Evolutionary conservation across 495 filamentous ascomycete species (phyloP).

Genomic region (Hypoxylon intermedium): DNA sequence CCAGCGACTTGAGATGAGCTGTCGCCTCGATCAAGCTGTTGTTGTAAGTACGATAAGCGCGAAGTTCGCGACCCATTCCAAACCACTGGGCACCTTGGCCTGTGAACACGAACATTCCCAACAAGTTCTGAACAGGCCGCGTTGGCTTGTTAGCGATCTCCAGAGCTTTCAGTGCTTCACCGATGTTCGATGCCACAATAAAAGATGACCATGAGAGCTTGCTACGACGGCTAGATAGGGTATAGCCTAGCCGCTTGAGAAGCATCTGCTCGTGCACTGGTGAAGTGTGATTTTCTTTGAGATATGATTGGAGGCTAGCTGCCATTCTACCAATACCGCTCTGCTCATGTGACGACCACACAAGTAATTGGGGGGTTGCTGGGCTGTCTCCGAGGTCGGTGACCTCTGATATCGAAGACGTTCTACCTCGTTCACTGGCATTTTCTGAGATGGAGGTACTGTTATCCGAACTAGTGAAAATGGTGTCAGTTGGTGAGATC

Average conservation of each 20-base stretch:
- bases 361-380: slow-evolving; percentile 34
- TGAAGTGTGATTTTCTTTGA: slow-evolving; percentile 19
- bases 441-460: slow-evolving; percentile 27
- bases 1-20: slow-evolving; percentile 33
- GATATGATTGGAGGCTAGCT: slow-evolving; percentile 27
- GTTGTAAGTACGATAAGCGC: slow-evolving; percentile 36
- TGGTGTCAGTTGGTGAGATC: slow-evolving; percentile 15
- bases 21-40: slow-evolving; percentile 38
- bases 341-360: slow-evolving; percentile 42
- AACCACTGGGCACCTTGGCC: slow-evolving; percentile 53
- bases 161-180: slow-evolving; percentile 22
- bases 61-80: slow-evolving; percentile 57
- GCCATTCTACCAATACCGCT: slow-evolving; percentile 37
- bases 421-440: slow-evolving; percentile 26
- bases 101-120: slow-evolving; percentile 40
- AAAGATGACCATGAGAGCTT: slow-evolving; percentile 49
- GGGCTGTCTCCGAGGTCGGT: slow-evolving; percentile 25
- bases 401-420: slow-evolving; percentile 31
- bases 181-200: slow-evolving; percentile 41
- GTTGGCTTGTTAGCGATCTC: slow-evolving; percentile 32
- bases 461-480: slow-evolving; percentile 18
- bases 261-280: slow-evolving; percentile 21
- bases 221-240: slow-evolving; percentile 48
- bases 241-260: slow-evolving; percentile 45
- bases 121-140: slow-evolving; percentile 27